These are phyloP conservation scores for Mortierella sp. DNA, from an alignment of 371 early-diverging fungal species.

Conservation along the genomic window DNA sequence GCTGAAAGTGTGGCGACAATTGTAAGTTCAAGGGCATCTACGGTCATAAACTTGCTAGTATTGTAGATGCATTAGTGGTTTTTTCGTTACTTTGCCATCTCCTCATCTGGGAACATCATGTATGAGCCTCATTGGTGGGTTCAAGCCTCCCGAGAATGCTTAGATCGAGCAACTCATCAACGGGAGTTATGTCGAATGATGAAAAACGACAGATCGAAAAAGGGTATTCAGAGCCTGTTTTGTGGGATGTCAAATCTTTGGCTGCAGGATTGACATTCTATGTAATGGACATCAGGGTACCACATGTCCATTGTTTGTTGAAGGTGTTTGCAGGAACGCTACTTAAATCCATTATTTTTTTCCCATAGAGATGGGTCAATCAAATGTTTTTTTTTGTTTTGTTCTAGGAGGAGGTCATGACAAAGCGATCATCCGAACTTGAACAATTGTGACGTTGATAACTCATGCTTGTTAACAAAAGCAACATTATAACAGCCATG, in stretches of 20 bases:
- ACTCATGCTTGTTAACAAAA: not conserved
- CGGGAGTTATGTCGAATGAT: not conserved
- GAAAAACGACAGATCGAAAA: conserved; percentile 12
- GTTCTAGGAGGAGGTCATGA: not conserved
- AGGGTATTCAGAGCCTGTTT: not conserved
- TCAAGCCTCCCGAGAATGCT: conserved; percentile 12
- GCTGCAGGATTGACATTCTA: no score
- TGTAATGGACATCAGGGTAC: no score
- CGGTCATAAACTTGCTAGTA: no score
- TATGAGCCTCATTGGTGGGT: conserved; percentile 19
- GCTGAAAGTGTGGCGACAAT: no score
- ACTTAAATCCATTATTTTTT: not conserved
- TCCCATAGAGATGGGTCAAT: not conserved
- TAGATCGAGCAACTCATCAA: conserved; percentile 6
- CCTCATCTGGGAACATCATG: not conserved
- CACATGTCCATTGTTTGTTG: not conserved
- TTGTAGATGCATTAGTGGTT: not conserved
- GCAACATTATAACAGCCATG: no score
- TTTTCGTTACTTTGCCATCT: not conserved
- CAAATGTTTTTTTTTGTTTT: not conserved
- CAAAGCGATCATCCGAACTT: not conserved
- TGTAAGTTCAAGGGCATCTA: no score
- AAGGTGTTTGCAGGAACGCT: not conserved
- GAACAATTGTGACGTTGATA: not conserved
- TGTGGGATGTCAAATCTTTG: conserved; percentile 9